These are phyloP conservation scores for Candida sonorensis DNA, from an alignment of 805 yeast species.

Conservation along the genomic window DNA sequence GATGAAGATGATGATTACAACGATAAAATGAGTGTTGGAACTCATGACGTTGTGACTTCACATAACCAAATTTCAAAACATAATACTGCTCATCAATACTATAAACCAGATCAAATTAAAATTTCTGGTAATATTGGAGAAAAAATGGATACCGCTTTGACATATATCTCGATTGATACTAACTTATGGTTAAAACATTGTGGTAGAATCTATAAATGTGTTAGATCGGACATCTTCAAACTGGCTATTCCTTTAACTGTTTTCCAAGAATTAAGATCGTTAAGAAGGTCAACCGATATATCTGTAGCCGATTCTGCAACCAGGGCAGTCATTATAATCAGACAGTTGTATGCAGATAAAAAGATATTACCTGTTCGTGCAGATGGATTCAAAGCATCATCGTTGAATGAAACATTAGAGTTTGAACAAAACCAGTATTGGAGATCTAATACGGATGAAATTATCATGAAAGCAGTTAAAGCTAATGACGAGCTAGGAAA, in stretches of 20 bases:
- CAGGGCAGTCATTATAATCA: constrained; percentile 65
- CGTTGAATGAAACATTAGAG: constrained; percentile 65
- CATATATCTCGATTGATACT: constrained; percentile 64
- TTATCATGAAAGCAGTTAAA: constrained; percentile 47
- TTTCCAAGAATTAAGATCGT: constrained; percentile 68
- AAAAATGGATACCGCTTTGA: constrained; percentile 48
- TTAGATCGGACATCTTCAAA: constrained; percentile 50
- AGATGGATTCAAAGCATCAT: constrained; percentile 62
- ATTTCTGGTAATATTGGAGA: constrained; percentile 47
- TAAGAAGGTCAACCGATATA: constrained; percentile 65
- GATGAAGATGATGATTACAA: constrained; percentile 12
- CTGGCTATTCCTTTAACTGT: constrained; percentile 67
- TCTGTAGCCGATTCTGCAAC: constrained; percentile 77
- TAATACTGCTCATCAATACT: neutral
- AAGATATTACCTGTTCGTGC: constrained; percentile 55
- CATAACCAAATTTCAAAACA: too few relatives aligned
- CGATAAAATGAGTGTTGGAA: too few relatives aligned
- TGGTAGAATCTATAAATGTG: constrained; percentile 66
- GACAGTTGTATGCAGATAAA: constrained; percentile 55
- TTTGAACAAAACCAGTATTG: constrained; percentile 68
- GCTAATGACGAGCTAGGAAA: constrained; percentile 25
- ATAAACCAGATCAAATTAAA: constrained; percentile 2
- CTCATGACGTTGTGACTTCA: too few relatives aligned
- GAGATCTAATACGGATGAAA: constrained; percentile 68
- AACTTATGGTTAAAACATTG: constrained; percentile 79